Evolutionary conservation across 371 early-diverging fungal species (phyloP), one percentile per base, ranked within the genome.

Genomic region (Circinella minor): DNA sequence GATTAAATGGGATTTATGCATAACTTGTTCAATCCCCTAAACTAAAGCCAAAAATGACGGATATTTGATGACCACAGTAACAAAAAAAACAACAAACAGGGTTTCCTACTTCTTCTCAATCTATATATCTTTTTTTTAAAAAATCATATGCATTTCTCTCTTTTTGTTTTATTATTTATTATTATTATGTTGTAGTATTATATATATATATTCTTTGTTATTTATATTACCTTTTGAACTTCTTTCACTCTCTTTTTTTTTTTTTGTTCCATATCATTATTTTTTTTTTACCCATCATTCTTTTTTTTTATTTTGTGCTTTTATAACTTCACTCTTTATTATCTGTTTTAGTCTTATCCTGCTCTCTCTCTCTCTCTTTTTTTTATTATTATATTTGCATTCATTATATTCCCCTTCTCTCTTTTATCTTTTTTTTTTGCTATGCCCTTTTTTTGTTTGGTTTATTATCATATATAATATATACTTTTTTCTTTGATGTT

Each of bases 1-100:
- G 75, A 59, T 60, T 74, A 55, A 74, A 71, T 48, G 69, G 69
- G 36, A 74, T 74, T 20, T 74, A 71, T 66, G 75, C 75, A 18
- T 71, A 74, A 65, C 63, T 61, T 6, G 11, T 43, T 43, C 3
- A 1, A 43, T 11, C 43, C 6, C 11, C 3, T n/a, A n/a, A n/a
- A n/a, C n/a, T n/a, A n/a, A n/a, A n/a, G n/a, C n/a, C n/a, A n/a
- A n/a, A 43, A 43, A 43, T 43, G 43, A 43, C 11, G 6, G 11
- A 9, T 43, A 43, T 43, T 39, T 6, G 4, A 6, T 39, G 39
- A 39, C 39, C 9, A 4, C n/a, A n/a, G 39, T 6, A 39, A 6
- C 62, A 61, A 36, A 67, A 55, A 11, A 15, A 9, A 34, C 20
- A 14, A 14, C 63, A 8, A 62, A 18, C 11, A 9, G 3, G 9